Percentiles rank a stretch among this genome's conserved stretches.
These are phyloP conservation scores for Nymphaea thermarum DNA, from an alignment of 164 flowering plant species.

Conservation along the genomic window DNA sequence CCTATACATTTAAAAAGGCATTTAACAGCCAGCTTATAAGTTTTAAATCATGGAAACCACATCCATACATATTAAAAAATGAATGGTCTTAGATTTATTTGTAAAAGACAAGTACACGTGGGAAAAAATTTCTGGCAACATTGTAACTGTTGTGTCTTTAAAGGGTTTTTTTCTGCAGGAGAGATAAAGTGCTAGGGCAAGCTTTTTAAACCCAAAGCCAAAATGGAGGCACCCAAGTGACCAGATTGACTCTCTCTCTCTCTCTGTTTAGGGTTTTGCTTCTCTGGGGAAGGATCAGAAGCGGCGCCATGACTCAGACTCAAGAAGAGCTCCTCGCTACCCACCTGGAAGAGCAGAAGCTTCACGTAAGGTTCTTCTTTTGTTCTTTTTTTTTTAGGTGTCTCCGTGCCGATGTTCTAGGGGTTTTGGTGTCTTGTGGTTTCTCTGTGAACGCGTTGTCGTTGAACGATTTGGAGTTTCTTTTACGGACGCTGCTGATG, in stretches of 20 bases:
- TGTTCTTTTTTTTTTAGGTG: background rate
- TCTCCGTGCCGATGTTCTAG: background rate
- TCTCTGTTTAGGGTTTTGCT: background rate
- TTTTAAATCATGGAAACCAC: too few species aligned
- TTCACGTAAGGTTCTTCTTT: slow-evolving; percentile 25
- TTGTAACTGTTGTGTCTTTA: too few species aligned
- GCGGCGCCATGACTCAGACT: slow-evolving; percentile 45
- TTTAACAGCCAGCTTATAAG: too few species aligned
- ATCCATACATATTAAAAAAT: too few species aligned
- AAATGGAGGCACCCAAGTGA: too few species aligned
- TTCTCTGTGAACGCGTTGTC: background rate
- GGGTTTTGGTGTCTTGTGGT: background rate
- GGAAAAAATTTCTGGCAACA: too few species aligned
- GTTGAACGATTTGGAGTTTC: background rate
- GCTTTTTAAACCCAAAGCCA: too few species aligned
- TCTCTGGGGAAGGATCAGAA: background rate
- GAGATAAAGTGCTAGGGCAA: too few species aligned
- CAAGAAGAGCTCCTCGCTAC: slow-evolving; percentile 59
- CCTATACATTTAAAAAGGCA: too few species aligned
- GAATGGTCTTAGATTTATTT: too few species aligned
- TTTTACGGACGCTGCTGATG: background rate
- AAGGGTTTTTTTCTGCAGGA: too few species aligned
- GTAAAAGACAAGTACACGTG: too few species aligned
- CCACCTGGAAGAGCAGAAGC: slow-evolving; percentile 43
- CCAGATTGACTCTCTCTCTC: background rate